Percentiles rank a stretch among this genome's conserved stretches.
Conservation (phyloP, 768 basidiomycete genomes). For the Collybiopsis luxurians region DNA sequence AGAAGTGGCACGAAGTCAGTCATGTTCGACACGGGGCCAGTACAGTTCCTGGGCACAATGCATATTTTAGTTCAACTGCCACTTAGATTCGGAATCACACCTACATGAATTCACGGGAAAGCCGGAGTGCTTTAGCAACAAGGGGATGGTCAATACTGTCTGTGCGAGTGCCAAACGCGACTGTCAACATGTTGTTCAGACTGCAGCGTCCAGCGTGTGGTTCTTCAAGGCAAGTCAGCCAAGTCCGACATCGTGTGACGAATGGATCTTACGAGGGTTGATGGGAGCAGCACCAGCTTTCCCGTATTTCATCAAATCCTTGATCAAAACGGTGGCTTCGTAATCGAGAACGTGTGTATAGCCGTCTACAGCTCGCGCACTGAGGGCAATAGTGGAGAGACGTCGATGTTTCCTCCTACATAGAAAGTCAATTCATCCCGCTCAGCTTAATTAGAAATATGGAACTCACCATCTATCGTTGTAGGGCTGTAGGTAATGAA, state of each 20-base stretch:
- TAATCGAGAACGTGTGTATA: constrained; percentile 18
- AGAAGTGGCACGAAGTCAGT: constrained; percentile 18
- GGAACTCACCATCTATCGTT: constrained; percentile 26
- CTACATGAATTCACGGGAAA: constrained; percentile 19
- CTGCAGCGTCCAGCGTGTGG: constrained; percentile 1
- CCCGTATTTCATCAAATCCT: constrained; percentile 12
- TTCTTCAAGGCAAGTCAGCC: neutral
- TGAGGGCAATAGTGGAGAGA: constrained; percentile 16
- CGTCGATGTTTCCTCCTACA: constrained; percentile 19
- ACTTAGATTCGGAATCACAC: constrained; percentile 8
- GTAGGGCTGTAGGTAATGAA: constrained; percentile 22
- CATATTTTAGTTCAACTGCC: neutral
- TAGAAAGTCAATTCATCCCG: neutral
- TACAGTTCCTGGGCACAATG: neutral
- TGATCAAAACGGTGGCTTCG: constrained; percentile 18
- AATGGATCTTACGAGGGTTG: constrained; percentile 9
- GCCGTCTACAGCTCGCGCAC: constrained; percentile 9
- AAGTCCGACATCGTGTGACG: neutral
- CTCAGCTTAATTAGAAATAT: too few relatives aligned
- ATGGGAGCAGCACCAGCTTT: constrained; percentile 12
- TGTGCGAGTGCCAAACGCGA: constrained; percentile 19
- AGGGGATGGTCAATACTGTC: constrained; percentile 12
- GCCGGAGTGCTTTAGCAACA: constrained; percentile 11
- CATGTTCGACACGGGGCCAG: constrained; percentile 19
- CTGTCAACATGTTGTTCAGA: constrained; percentile 17